Conservation (phyloP, 225 moss, liverwort and hornwort species). For the Takakia lepidozioides region DNA sequence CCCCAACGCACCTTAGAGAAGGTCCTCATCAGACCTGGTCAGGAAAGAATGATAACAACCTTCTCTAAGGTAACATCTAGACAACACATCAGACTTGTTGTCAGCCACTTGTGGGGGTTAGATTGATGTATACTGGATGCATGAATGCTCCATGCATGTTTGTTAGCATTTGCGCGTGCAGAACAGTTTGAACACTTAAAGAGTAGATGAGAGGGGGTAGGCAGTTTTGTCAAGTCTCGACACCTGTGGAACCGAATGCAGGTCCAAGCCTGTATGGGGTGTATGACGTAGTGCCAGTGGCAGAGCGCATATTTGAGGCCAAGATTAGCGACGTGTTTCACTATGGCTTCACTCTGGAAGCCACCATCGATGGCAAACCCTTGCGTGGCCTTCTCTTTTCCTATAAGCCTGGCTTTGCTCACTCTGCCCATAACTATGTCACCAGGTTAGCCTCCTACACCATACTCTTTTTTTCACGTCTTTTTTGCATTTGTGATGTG, state of each 20-base stretch:
- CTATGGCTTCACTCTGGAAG: conserved; percentile 92
- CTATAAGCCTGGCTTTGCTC: conserved; percentile 80
- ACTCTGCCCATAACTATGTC: conserved; percentile 74
- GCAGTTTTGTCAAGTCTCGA: conserved; percentile 1
- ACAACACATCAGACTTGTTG: no score
- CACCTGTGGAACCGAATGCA: conserved; percentile 14
- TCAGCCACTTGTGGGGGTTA: no score
- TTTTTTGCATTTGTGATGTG: no score
- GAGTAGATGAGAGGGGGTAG: background rate
- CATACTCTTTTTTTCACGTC: no score
- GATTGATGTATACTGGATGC: no score
- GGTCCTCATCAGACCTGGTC: no score
- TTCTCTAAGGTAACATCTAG: no score
- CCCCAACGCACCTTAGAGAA: no score
- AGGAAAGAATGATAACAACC: no score
- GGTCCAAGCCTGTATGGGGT: conserved; percentile 56
- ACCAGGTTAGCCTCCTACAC: conserved; percentile 28
- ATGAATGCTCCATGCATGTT: no score
- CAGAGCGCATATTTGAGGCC: conserved; percentile 63
- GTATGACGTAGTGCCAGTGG: conserved; percentile 60
- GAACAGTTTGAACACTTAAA: no score
- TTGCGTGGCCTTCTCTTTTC: conserved; percentile 89
- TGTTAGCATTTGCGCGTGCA: no score
- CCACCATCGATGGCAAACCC: conserved; percentile 67
- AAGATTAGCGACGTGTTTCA: conserved; percentile 93